Evolutionary conservation across 495 filamentous ascomycete species (phyloP).

Genomic region (Aspergillus funiculosus): DNA sequence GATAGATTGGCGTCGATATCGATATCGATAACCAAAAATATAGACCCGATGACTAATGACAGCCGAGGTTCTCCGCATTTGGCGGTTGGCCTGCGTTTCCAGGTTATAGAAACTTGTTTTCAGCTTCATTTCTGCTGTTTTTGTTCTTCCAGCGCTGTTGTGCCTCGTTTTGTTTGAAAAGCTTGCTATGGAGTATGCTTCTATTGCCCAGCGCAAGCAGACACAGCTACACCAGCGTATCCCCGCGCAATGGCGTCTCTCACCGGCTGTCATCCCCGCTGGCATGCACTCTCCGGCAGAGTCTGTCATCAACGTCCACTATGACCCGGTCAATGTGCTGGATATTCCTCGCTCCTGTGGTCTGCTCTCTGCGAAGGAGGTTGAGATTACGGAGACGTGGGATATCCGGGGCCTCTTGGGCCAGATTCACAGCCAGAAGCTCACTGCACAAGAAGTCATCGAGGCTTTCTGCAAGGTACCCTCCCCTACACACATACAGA

Average conservation of each 20-base stretch:
- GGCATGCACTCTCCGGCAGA: conserved; percentile 39
- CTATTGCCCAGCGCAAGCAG: conserved; percentile 42
- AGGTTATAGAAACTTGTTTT: too few relatives aligned
- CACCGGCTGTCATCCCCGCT: conserved; percentile 28
- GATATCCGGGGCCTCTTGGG: conserved; percentile 46
- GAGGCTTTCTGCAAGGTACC: conserved; percentile 56
- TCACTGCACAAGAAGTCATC: conserved; percentile 50
- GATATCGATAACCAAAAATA: too few relatives aligned
- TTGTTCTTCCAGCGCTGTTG: too few relatives aligned
- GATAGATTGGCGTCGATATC: too few relatives aligned
- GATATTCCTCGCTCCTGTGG: conserved; percentile 45
- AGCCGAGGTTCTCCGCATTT: conserved; percentile 9
- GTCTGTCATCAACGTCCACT: conserved; percentile 34
- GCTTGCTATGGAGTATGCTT: conserved; percentile 7
- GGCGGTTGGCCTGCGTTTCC: too few relatives aligned
- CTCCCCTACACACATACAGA: neutral
- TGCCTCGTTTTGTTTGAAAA: too few relatives aligned
- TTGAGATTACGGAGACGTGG: conserved; percentile 55
- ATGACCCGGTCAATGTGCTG: conserved; percentile 36
- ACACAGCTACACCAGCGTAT: conserved; percentile 40
- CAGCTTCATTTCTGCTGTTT: too few relatives aligned
- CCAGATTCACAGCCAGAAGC: conserved; percentile 40
- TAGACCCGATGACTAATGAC: conserved; percentile 4
- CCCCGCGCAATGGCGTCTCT: conserved; percentile 43
- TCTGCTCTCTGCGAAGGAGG: conserved; percentile 46